phyloP scores from a whole-genome alignment of 768 basidiomycete species.

The Boletus bicolor region DNA sequence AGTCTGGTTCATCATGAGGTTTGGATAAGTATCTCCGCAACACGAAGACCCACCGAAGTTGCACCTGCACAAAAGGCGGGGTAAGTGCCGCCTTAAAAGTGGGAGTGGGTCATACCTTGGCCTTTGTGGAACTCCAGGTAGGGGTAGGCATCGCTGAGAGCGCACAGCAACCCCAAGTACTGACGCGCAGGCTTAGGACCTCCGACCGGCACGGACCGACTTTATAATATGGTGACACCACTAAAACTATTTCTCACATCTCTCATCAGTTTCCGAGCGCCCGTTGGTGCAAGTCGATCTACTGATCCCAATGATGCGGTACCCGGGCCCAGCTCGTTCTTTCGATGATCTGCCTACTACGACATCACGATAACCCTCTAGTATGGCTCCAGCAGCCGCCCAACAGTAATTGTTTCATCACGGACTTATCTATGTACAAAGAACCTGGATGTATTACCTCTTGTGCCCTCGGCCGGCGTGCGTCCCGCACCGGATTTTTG shows the following conservation, averaged over 20 bases:
- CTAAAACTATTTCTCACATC: neutral
- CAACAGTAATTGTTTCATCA: neutral
- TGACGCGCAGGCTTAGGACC: neutral
- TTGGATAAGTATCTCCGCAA: neutral
- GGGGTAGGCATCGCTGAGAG: slow-evolving; percentile 26
- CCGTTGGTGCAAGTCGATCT: neutral
- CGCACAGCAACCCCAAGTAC: slow-evolving; percentile 1
- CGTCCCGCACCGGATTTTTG: neutral
- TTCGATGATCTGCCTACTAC: neutral
- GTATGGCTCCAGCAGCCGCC: neutral
- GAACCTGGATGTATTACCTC: no score
- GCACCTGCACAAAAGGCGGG: slow-evolving; percentile 34
- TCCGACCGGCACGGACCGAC: slow-evolving; percentile 13
- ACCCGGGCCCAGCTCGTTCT: neutral
- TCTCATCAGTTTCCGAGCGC: neutral
- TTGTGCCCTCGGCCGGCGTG: no score
- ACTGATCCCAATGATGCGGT: neutral
- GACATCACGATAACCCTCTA: neutral
- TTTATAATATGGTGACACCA: neutral
- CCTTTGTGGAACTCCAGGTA: slow-evolving; percentile 60
- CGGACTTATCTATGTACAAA: no score
- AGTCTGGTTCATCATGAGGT: slow-evolving; percentile 45
- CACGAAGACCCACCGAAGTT: slow-evolving; percentile 39
- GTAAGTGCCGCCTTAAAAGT: slow-evolving; percentile 5
- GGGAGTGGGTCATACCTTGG: slow-evolving; percentile 40